phyloP scores from a whole-genome alignment of 2,329 filamentous ascomycete genomes.

The Aspergillus tubingensis region DNA sequence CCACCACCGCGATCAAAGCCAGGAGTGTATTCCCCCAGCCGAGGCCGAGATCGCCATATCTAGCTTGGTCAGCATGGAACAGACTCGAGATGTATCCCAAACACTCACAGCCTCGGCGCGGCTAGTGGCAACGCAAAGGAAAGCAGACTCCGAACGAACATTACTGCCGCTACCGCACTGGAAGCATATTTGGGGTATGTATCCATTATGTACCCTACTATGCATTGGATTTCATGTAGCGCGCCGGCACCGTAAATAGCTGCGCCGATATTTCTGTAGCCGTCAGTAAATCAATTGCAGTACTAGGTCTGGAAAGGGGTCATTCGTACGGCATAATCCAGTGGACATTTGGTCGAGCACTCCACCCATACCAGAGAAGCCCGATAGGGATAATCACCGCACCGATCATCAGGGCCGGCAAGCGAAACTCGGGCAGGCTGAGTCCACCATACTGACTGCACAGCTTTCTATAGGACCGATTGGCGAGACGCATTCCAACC shows the following conservation, averaged over 20 bases:
- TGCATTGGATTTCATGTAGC: conserved; percentile 45
- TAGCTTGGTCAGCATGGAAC: not conserved
- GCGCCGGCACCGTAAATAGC: conserved; percentile 50
- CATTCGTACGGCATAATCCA: conserved; percentile 51
- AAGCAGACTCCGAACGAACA: conserved; percentile 27
- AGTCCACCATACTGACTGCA: conserved; percentile 46
- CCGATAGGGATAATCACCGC: conserved; percentile 54
- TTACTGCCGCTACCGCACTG: conserved; percentile 36
- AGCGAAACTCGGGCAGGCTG: conserved; percentile 59
- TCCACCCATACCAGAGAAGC: conserved; percentile 61
- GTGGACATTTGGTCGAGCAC: conserved; percentile 49
- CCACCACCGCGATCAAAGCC: not conserved
- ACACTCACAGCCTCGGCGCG: conserved; percentile 12
- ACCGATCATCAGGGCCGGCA: conserved; percentile 58
- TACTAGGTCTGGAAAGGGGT: not conserved
- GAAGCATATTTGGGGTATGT: conserved; percentile 40
- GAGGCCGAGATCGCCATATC: not conserved
- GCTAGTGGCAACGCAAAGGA: conserved; percentile 5
- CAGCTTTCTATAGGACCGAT: conserved; percentile 49
- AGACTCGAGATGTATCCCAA: not conserved
- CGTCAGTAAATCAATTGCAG: not conserved
- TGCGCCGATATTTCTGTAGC: conserved; percentile 49
- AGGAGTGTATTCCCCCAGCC: conserved; percentile 6
- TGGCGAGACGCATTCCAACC: conserved; percentile 50
- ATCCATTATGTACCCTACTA: conserved; percentile 46